Base-by-base conservation (phyloP, 108 stramenopile genomes). In the Skeletonema tropicum region DNA sequence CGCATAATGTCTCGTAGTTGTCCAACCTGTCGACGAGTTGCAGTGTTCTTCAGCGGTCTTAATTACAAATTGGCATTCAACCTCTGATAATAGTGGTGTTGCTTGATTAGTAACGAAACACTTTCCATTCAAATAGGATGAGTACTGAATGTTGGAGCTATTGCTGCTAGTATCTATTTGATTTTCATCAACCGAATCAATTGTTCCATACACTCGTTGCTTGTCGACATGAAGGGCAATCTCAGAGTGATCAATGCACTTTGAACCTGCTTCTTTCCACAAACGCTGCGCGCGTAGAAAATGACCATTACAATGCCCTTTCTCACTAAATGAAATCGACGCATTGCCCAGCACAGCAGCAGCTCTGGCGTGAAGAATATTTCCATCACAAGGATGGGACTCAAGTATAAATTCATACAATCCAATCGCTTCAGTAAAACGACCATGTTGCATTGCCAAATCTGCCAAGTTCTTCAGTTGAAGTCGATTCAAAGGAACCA, bases 1-100 rank as follows among this genome's bases (percentile, higher is more conserved):
- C 3, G 97, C 88, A 68, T 97, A 97, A 79, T 98, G 98, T 0
- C 98, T 89, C 30, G 86, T 76, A 14, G 94, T 94, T 26, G 95
- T 97, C 98, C 98, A 98, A 2, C 87, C 90, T 2, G 35, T n/a
- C 6, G 35, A 55, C 60, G 35, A 17, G 12, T 59, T 23, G 65
- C 83, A 49, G 68, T 66, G 10, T 39, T 73, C 35, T 68, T 80
- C 69, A 1, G 93, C 90, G 77, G 67, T 73, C 21, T 68, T 48
- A 45, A 94, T 88, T 0, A 90, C 32, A 25, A 87, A 68, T 33
- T 74, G 52, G 61, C 93, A 94, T 45, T 86, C 86, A 11, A 49
- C 55, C 0, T 19, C 10, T 11, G 77, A 62, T 2, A 90, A 42
- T 7, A 89, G 31, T 12, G 77, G 77, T 23, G 84, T 67, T 5